Percentiles rank a stretch among this genome's conserved stretches.
Conservation (phyloP, 345 rosid species). For the Brassica juncea region DNA sequence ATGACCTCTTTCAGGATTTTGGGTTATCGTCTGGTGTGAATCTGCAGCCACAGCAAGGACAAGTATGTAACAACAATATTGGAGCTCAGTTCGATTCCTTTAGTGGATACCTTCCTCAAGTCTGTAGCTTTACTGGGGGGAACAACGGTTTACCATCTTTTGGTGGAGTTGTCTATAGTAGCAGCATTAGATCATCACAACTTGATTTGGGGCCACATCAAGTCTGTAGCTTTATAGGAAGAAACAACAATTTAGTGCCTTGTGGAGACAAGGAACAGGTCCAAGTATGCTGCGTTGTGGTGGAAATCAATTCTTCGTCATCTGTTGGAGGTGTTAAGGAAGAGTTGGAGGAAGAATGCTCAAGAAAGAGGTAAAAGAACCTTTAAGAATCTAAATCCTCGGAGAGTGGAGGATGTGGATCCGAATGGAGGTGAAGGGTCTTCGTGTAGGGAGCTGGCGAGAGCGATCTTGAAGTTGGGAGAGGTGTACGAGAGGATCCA, state of each 20-base stretch:
- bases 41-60: conserved; percentile 19
- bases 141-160: neutral
- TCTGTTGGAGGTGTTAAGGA: conserved; percentile 38
- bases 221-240: conserved; percentile 11
- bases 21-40: conserved; percentile 25
- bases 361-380: conserved; percentile 33
- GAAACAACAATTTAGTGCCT: neutral
- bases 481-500: conserved; percentile 70
- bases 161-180: conserved; percentile 29
- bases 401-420: conserved; percentile 42
- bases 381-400: conserved; percentile 12
- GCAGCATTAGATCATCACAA: conserved; percentile 33
- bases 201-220: conserved; percentile 21
- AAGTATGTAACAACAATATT: conserved; percentile 14
- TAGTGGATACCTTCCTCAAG: conserved; percentile 20
- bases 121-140: conserved; percentile 10
- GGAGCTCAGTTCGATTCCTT: conserved; percentile 33
- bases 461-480: conserved; percentile 63
- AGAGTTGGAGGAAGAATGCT: conserved; percentile 37
- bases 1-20: conserved; percentile 16
- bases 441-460: conserved; percentile 53
- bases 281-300: conserved; percentile 9
- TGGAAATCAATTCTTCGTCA: conserved; percentile 41
- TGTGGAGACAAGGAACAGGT: conserved; percentile 1
- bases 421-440: conserved; percentile 47